These are phyloP conservation scores for Prunus kanzakura DNA, from an alignment of 306 rosid species.

Conservation along the genomic window DNA sequence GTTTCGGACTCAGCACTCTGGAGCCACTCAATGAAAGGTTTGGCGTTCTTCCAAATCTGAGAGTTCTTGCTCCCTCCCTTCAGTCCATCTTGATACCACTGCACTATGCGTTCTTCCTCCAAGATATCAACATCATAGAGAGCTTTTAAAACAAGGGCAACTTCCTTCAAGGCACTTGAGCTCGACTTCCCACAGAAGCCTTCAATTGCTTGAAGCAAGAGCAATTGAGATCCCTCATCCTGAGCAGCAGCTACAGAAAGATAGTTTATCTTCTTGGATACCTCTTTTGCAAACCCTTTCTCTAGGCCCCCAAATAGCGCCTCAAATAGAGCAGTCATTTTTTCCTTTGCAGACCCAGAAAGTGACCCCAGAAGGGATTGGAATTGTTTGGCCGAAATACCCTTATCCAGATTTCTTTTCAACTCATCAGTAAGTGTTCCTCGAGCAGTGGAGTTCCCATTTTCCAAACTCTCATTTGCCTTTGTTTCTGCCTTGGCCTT, in stretches of 20 bases:
- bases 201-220: conserved; percentile 42
- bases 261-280: conserved; percentile 37
- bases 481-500: conserved; percentile 18
- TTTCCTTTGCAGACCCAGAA: conserved; percentile 44
- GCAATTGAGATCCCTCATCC: conserved; percentile 39
- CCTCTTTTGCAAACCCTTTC: conserved; percentile 55
- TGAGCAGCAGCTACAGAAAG: conserved; percentile 41
- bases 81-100: conserved; percentile 52
- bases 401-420: conserved; percentile 40
- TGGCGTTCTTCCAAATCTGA: conserved; percentile 51
- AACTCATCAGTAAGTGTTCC: conserved; percentile 36
- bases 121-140: conserved; percentile 55
- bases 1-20: conserved; percentile 70
- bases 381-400: conserved; percentile 33
- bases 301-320: conserved; percentile 39
- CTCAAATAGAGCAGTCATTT: conserved; percentile 46
- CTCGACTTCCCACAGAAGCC: conserved; percentile 34
- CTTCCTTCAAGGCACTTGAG: conserved; percentile 46
- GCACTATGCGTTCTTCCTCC: conserved; percentile 51
- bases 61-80: conserved; percentile 43
- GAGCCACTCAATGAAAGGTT: conserved; percentile 59
- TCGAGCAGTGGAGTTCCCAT: conserved; percentile 26
- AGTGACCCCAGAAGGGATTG: conserved; percentile 24
- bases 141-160: conserved; percentile 50
- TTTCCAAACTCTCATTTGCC: conserved; percentile 15